Evolutionary conservation across 129 eudicot genomes (phyloP).

Genomic region (Kitagawia praeruptora): DNA sequence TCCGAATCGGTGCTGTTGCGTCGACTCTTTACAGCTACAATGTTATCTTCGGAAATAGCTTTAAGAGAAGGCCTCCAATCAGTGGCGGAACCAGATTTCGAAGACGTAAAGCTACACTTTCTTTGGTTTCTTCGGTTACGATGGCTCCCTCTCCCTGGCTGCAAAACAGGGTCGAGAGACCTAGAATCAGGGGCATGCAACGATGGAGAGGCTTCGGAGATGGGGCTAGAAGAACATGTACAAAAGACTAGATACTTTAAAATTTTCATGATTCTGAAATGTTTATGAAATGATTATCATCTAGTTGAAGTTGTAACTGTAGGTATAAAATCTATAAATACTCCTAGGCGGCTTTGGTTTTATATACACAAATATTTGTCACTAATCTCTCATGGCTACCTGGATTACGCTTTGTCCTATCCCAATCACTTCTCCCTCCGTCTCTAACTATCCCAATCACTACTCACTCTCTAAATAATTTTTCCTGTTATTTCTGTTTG

Average conservation of each 20-base stretch:
- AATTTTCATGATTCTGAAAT: constrained; percentile 3
- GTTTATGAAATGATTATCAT: neutral
- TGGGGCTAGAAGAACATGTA: neutral
- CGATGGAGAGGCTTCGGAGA: neutral
- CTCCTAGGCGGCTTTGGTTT: constrained; percentile 1
- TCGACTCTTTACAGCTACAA: constrained; percentile 3
- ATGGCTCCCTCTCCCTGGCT: neutral
- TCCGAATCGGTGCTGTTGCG: neutral
- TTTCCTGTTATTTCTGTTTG: no score
- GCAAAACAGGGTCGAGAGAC: neutral
- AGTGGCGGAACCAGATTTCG: constrained; percentile 1
- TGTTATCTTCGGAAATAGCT: constrained; percentile 15
- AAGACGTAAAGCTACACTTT: neutral
- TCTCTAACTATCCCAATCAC: no score
- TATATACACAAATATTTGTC: neutral
- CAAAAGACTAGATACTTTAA: constrained; percentile 1
- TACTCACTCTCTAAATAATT: no score
- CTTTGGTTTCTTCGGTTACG: neutral
- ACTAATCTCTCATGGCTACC: neutral
- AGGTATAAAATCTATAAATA: neutral
- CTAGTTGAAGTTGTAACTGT: neutral
- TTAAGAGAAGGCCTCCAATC: constrained; percentile 13
- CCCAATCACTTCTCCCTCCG: neutral
- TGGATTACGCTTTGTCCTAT: neutral
- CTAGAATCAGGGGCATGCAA: neutral